These are phyloP conservation scores for Haplographium delicatum DNA, from an alignment of 495 filamentous ascomycete species.

Conservation along the genomic window DNA sequence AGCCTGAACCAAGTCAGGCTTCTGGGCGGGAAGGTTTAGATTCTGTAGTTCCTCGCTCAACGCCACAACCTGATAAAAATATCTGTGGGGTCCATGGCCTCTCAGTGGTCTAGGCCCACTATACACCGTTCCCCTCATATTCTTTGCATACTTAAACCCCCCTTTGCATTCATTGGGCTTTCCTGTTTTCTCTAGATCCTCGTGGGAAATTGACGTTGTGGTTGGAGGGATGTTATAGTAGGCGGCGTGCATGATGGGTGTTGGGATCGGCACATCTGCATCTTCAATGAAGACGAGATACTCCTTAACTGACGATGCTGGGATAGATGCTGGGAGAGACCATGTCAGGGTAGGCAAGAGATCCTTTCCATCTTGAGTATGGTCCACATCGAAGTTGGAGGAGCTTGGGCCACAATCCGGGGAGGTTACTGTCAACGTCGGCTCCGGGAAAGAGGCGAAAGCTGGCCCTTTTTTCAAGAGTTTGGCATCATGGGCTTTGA, in stretches of 20 bases:
- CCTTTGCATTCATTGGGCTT: conserved; percentile 26
- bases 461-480: conserved; percentile 41
- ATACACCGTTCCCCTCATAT: conserved; percentile 31
- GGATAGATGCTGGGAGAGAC: conserved; percentile 28
- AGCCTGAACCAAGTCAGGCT: conserved; percentile 23
- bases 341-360: conserved; percentile 41
- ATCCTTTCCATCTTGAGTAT: conserved; percentile 37
- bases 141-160: conserved; percentile 36
- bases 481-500: conserved; percentile 40
- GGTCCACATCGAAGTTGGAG: conserved; percentile 33
- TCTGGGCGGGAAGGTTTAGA: conserved; percentile 32
- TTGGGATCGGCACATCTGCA: conserved; percentile 43
- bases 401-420: conserved; percentile 40
- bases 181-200: conserved; percentile 27
- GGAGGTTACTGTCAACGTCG: conserved; percentile 39
- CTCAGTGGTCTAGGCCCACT: conserved; percentile 29
- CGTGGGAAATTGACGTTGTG: conserved; percentile 25
- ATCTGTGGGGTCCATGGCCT: conserved; percentile 39
- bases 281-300: conserved; percentile 47
- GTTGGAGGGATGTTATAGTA: conserved; percentile 34
- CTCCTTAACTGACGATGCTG: conserved; percentile 30
- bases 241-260: conserved; percentile 40
- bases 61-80: conserved; percentile 45
- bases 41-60: conserved; percentile 31
- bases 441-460: conserved; percentile 35